Conservation (phyloP, 306 rosid species). For the Quercus dentata region DNA sequence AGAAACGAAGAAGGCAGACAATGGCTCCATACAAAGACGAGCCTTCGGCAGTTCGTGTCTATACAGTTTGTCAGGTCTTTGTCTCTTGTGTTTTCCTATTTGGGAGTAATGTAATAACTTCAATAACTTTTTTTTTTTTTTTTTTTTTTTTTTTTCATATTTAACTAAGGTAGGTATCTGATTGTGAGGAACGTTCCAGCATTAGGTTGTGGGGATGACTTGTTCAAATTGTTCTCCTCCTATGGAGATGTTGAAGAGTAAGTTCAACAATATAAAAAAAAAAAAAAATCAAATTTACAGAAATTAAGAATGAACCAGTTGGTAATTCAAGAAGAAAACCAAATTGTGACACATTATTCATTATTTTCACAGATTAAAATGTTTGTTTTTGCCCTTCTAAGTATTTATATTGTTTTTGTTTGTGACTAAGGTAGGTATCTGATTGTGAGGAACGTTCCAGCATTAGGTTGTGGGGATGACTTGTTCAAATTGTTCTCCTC, state of each 20-base stretch:
- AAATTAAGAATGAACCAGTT: no score
- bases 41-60: constrained; percentile 65
- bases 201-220: constrained; percentile 79
- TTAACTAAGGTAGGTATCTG: constrained; percentile 49
- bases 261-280: not conserved
- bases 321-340: no score
- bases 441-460: constrained; percentile 78
- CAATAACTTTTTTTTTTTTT: not conserved
- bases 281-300: no score
- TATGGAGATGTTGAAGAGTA: constrained; percentile 84
- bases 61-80: constrained; percentile 66
- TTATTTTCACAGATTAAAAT: no score
- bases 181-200: constrained; percentile 79
- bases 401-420: no score
- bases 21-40: constrained; percentile 74
- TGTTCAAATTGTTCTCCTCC: constrained; percentile 64
- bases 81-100: not conserved
- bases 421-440: constrained; percentile 55
- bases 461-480: constrained; percentile 83
- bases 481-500: constrained; percentile 64
- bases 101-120: not conserved
- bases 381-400: no score
- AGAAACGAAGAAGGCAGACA: not conserved
- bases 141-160: not conserved
- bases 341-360: no score